Base-by-base conservation (phyloP, 2,329 filamentous ascomycete species). In the Curvularia spicifera region DNA sequence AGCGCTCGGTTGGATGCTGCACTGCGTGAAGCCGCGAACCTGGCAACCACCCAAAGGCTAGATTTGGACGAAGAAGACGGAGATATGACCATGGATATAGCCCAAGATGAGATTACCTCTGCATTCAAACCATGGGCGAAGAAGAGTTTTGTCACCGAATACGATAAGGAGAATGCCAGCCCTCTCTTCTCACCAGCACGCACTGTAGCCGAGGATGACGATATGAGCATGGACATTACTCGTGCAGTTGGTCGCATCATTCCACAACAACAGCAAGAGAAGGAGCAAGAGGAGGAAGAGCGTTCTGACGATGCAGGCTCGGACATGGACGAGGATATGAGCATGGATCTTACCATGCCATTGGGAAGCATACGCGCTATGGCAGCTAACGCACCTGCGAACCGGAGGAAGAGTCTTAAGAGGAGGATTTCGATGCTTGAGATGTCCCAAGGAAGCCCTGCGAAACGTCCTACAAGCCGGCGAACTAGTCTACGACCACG, bases 221-320 rank as follows among this genome's bases (percentile, higher is more conserved):
- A 93, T 39, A 88, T 96, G 83, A 95, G 91, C 22, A 97, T 98
- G 94, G 94, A 98, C 68, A 91, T 97, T 7, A 97, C 94, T 1
- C 87, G 86, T 53, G 91, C 87, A 8, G 82, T 96, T 52, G 94
- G 94, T 8, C 86, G 89, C 3, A 97, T 98, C 53, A 77, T 97
- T 26, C 79, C 83, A 2, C 82, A 45, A 1, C 35, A 49, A 22
- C 35, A 65, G 26, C 42, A 45, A 13, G 22, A 45, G 24, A 37
- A 54, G 4, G 44, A 49, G 45, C 37, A 49, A 10, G 28, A 77
- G 31, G 68, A 76, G 49, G 53, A 65, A 29, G 68, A 76, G 46
- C 52, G 65, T 43, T 45, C 66, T 3, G 71, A 73, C 37, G 54
- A 57, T n/a, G 60, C 60, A 37, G 76, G 74, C 60, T 78, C 80